Conservation (phyloP, 139 green algal genomes). For the Chlorella sp. region DNA sequence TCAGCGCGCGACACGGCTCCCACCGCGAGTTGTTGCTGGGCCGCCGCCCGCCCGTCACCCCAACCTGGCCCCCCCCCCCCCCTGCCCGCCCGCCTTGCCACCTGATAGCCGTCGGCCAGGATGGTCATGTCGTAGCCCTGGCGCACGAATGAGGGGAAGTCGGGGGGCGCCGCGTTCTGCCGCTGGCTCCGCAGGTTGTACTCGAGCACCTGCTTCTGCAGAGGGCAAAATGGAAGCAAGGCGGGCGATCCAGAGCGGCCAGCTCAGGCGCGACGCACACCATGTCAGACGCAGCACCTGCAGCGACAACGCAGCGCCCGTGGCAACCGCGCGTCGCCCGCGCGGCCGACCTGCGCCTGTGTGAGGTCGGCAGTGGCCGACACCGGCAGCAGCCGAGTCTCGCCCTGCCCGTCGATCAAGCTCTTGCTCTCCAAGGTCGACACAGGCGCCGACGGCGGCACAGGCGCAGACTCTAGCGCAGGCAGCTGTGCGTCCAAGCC, state of each 20-base stretch:
- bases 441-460: no score
- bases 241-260: neutral
- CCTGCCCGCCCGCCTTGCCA: no score
- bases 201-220: constrained; percentile 58
- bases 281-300: no score
- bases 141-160: constrained; percentile 88
- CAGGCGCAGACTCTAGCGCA: no score
- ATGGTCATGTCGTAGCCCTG: constrained; percentile 89
- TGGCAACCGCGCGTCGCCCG: neutral
- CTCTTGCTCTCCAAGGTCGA: no score
- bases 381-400: constrained; percentile 20
- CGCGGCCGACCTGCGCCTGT: neutral
- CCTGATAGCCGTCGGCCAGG: neutral
- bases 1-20: no score
- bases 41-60: no score
- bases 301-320: neutral
- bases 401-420: constrained; percentile 38
- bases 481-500: no score
- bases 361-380: constrained; percentile 14
- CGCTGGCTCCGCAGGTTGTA: constrained; percentile 84
- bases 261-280: neutral
- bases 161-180: constrained; percentile 77
- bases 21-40: no score
- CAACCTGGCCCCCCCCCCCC: no score
- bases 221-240: neutral